Evolutionary conservation across 2,329 filamentous ascomycete genomes (phyloP), one percentile per base, ranked within the genome.

Genomic region (Grosmannia serpens): DNA sequence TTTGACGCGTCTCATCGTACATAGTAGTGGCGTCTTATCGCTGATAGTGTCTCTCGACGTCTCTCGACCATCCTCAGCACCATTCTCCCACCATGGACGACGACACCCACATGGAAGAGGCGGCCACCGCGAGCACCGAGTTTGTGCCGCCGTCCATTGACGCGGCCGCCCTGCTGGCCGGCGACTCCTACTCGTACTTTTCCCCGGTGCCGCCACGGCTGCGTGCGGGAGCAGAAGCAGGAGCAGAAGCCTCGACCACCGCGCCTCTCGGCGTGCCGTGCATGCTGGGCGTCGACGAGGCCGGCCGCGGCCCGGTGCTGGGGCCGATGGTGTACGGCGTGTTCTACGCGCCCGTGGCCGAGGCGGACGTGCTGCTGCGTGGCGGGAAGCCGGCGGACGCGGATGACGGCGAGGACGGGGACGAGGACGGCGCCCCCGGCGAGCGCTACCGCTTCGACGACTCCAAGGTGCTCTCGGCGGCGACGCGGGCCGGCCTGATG

Each of bases 231-330:
- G 24, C 6, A 24, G 47, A 17, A 10, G 24, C 7, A 13, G n/a
- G 7, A 26, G n/a, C 8, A 24, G 4, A 1, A 13, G 6, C 38
- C 7, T 17, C 38, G 17, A 3, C 38, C 38, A 41, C 20, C 41
- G 41, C 6, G 20, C 4, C 41, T 20, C 17, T n/a, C 38, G 56
- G 70, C 51, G 80, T 77, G 59, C 80, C 84, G 67, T 94, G 89
- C 71, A 86, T 88, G 24, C 79, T 97, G 26, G 92, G 92, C 62
- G 87, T 97, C 55, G 92, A 97, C 71, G 92, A 97, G 77, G 92
- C 92, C 64, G 92, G 92, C 52, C 84, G 92, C 67, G 92, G 92
- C 1, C 92, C 92, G 27, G 92, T 96, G n/a, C 81, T 97, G 15
- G 92, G 89, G 64, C 86, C 77, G 65, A 86, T 88, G 85, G 84